Evolutionary conservation across 164 flowering plant species (phyloP), one percentile per base, ranked within the genome.

Genomic region (Hamamelis virginiana): DNA sequence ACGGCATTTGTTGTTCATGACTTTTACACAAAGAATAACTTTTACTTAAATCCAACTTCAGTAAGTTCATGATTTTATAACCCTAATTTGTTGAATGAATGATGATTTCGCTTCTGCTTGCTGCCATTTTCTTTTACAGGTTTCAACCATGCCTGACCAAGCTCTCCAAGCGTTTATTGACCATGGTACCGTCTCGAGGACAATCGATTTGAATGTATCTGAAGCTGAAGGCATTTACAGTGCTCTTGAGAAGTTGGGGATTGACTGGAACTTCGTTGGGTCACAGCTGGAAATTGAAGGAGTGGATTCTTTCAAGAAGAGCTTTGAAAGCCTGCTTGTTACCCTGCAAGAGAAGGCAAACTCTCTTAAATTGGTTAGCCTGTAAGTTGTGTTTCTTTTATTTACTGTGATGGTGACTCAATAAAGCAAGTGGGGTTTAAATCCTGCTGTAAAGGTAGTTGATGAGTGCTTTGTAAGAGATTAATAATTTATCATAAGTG

Each of bases 61-160:
- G 22, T 21, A 55, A 55, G 23, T 11, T 55, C 22, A 21, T 55
- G 22, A 4, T 55, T 10, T 13, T 11, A 13, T 16, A 55, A 19
- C 15, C 22, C 22, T 22, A 0, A n/a, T 55, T 55, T 23, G 23
- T 11, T 22, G 22, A 53, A 21, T 55, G 16, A 25, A n/a, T 59
- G 4, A 15, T 60, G 21, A 60, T 60, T 11, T 33, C 6, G 2
- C 41, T 33, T 56, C 16, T n/a, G 3, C n/a, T 22, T 27, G 9
- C 48, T 43, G 56, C 43, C 62, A 11, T 14, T 59, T 64, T 53
- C 51, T 58, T 18, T 22, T 62, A 41, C 79, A 95, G 99, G 99
- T 95, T 28, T 95, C 99, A 25, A 95, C 99, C 68, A 95, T 92
- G 99, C 99, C 99, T 5, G 99, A 96, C 73, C 92, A 91, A 82